A percentile compares a stretch with the other conserved stretches of the same genome.
Conservation (phyloP, 306 rosid genomes). For the Inga oerstediana region DNA sequence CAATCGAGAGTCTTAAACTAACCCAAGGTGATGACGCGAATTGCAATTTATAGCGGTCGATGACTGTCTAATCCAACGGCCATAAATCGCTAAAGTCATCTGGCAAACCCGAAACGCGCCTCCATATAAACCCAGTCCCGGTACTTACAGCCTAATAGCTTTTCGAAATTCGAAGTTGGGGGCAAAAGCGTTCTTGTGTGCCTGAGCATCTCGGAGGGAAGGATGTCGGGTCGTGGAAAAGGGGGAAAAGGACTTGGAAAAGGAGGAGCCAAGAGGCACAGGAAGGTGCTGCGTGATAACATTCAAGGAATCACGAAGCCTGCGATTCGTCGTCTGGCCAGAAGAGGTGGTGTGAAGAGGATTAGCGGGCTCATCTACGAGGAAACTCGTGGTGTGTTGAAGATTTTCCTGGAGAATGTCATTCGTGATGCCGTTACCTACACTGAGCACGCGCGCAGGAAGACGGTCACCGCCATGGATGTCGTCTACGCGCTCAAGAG, state of each 20-base stretch:
- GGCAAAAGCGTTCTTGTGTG: too few species aligned
- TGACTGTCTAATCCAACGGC: not conserved
- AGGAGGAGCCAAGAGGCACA: constrained; percentile 4
- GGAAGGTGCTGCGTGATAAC: not conserved
- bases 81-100: not conserved
- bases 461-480: constrained; percentile 60
- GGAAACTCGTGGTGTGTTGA: not conserved
- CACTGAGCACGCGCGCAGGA: constrained; percentile 45
- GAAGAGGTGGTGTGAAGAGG: not conserved
- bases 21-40: not conserved
- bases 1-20: not conserved
- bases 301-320: not conserved
- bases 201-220: not conserved
- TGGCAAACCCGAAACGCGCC: not conserved
- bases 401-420: not conserved
- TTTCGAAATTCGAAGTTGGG: not conserved
- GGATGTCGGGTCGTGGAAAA: constrained; percentile 58
- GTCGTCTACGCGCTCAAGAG: constrained; percentile 51
- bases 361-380: not conserved
- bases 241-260: not conserved
- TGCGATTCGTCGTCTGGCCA: not conserved
- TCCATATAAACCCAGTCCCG: not conserved
- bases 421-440: constrained; percentile 1
- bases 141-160: not conserved
- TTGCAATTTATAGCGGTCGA: not conserved